Evolutionary conservation across 768 basidiomycete genomes (phyloP).

Genomic region (Auricularia sp.): DNA sequence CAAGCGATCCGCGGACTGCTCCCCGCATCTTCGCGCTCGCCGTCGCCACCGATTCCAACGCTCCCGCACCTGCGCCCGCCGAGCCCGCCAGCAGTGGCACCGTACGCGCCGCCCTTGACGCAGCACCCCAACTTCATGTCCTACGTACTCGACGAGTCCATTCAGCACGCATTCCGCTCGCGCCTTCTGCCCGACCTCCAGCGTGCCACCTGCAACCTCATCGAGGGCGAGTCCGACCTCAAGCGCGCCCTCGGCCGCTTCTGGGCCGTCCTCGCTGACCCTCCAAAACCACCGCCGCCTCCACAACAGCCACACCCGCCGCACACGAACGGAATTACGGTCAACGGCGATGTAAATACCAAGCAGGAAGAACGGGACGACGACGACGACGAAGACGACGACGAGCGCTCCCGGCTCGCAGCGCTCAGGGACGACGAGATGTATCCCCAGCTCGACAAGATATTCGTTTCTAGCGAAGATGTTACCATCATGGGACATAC

Average conservation of each 20-base stretch:
- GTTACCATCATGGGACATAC: constrained; percentile 41
- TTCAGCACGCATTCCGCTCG: constrained; percentile 77
- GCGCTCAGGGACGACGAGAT: constrained; percentile 57
- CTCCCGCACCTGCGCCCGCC: constrained; percentile 71
- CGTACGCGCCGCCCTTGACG: constrained; percentile 57
- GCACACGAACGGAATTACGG: constrained; percentile 27
- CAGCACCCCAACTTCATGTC: constrained; percentile 72
- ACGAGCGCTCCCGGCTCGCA: constrained; percentile 20
- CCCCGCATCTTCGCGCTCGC: constrained; percentile 44
- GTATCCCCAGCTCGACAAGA: constrained; percentile 51
- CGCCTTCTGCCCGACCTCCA: constrained; percentile 69
- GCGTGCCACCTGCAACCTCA: constrained; percentile 69
- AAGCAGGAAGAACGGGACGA: constrained; percentile 63
- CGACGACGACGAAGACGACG: constrained; percentile 31
- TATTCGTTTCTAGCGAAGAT: constrained; percentile 45
- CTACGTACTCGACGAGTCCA: constrained; percentile 76
- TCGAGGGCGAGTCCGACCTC: constrained; percentile 71
- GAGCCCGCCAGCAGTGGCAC: constrained; percentile 67
- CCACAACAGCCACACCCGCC: neutral
- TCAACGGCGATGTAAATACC: constrained; percentile 42
- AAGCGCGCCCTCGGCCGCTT: constrained; percentile 65
- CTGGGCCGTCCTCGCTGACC: constrained; percentile 70
- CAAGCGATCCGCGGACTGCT: constrained; percentile 66
- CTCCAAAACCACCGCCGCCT: constrained; percentile 1
- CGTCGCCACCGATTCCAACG: constrained; percentile 46